phyloP scores from a whole-genome alignment of 768 basidiomycete genomes.

The Candolleomyces efflorescens region DNA sequence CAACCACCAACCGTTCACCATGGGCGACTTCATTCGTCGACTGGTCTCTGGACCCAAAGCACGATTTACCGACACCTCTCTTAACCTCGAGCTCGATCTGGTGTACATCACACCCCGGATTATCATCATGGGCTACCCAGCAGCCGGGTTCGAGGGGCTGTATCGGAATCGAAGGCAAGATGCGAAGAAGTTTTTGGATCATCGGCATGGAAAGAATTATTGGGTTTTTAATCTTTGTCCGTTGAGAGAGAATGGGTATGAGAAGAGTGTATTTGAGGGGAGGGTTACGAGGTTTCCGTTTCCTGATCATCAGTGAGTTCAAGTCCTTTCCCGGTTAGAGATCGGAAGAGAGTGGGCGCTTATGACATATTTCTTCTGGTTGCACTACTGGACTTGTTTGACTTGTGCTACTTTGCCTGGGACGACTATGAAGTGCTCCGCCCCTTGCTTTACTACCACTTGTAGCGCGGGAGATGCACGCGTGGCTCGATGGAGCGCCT shows the following conservation, averaged over 20 bases:
- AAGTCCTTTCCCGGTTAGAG: neutral
- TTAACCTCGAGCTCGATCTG: constrained; percentile 69
- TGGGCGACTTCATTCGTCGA: constrained; percentile 65
- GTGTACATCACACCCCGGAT: constrained; percentile 71
- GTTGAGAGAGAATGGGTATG: constrained; percentile 74
- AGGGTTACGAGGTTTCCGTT: constrained; percentile 84
- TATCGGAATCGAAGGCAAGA: constrained; percentile 80
- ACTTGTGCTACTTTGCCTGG: no score
- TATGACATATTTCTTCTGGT: no score
- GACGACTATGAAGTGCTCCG: constrained; percentile 48
- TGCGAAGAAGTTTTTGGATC: constrained; percentile 69
- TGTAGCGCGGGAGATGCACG: constrained; percentile 66
- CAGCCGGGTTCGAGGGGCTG: constrained; percentile 68
- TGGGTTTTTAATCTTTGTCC: constrained; percentile 93
- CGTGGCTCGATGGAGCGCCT: constrained; percentile 63
- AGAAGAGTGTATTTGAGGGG: constrained; percentile 60
- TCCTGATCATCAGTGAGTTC: constrained; percentile 80
- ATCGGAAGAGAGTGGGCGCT: neutral
- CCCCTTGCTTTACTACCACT: constrained; percentile 73
- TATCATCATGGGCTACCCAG: constrained; percentile 84
- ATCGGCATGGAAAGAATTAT: constrained; percentile 70
- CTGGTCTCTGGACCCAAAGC: constrained; percentile 82
- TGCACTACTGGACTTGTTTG: no score
- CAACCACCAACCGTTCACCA: constrained; percentile 18
- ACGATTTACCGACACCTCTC: constrained; percentile 63